Conservation (phyloP, 768 basidiomycete species). For the Termitomyces bulborhizus region DNA sequence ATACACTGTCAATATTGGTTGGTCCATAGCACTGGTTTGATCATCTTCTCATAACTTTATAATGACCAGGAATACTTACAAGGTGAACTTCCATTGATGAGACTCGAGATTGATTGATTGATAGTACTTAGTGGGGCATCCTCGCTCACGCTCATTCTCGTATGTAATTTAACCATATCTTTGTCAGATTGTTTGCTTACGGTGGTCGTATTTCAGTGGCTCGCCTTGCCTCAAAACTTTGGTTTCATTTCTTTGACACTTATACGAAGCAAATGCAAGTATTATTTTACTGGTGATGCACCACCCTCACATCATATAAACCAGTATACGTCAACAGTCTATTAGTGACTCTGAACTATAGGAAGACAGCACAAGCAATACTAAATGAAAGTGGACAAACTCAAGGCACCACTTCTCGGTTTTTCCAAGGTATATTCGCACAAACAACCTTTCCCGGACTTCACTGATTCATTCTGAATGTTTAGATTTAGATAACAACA, state of each 20-base stretch:
- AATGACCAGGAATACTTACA: constrained; percentile 1
- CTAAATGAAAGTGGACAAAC: not conserved
- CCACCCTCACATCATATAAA: not conserved
- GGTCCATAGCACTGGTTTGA: not conserved
- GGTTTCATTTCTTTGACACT: constrained; percentile 9
- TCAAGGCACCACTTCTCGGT: constrained; percentile 3
- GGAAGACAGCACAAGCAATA: constrained; percentile 2
- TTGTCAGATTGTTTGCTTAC: not conserved
- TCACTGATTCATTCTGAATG: not conserved
- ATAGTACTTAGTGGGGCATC: constrained; percentile 3
- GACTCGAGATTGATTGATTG: not conserved
- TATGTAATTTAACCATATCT: not conserved
- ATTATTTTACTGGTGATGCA: not conserved
- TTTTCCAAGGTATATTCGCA: constrained; percentile 4
- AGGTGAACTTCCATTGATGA: not conserved
- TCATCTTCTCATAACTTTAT: not conserved
- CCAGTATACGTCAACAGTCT: constrained; percentile 10
- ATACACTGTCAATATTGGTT: constrained; percentile 10
- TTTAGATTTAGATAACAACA: constrained; percentile 1
- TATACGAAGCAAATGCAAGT: constrained; percentile 8
- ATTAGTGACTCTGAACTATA: constrained; percentile 8
- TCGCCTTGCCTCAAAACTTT: constrained; percentile 8
- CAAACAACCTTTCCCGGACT: too few relatives aligned
- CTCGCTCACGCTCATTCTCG: constrained; percentile 7
- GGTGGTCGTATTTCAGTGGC: not conserved